Base-by-base conservation (phyloP, 148 eudicot genomes). In the Silene conica region DNA sequence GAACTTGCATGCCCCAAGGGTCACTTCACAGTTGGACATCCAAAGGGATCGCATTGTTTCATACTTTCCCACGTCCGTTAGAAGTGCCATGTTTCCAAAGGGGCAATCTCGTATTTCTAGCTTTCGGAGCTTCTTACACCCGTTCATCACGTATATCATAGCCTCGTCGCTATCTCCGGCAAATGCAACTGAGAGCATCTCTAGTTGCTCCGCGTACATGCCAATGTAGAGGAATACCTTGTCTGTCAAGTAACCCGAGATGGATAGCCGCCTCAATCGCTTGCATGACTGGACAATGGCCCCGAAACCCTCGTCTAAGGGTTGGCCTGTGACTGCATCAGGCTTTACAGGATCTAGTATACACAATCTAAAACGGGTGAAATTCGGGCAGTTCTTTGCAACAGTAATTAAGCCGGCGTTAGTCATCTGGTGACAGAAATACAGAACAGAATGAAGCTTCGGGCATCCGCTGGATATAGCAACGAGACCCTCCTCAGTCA, bases 21-120 rank as follows among this genome's bases (percentile, higher is more conserved):
- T 93, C 73, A 90, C 87, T 76, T 86, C 84, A 74, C 98, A 89
- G 67, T 90, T 86, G 76, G 92, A 91, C 92, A 90, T 93, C 98
- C 93, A 90, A 90, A 90, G 98, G 90, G 96, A 93, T 87, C 93
- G 89, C 96, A 91, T 89, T 86, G 97, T 86, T 65, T 86, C 94
- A 80, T 89, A 89, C 98, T 88, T 89, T 79, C 87, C 91, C 71
- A 86, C 74, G 85, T 88, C 85, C 72, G 72, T 83, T 41, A 91
- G 84, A 85, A 89, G 92, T 57, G 96, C 98, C 84, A 34, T 48
- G 70, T 91, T 73, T 10, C 91, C 93, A 70, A 89, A 88, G 18
- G 93, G 97, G 74, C 95, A 84, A 67, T 89, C 91, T 77, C 90
- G 78, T 15, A 91, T 89, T 74, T 94, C 97, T 6, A 89, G 81